Evolutionary conservation across 305 asterid genomes (phyloP).

Genomic region (Rubia peregrina): DNA sequence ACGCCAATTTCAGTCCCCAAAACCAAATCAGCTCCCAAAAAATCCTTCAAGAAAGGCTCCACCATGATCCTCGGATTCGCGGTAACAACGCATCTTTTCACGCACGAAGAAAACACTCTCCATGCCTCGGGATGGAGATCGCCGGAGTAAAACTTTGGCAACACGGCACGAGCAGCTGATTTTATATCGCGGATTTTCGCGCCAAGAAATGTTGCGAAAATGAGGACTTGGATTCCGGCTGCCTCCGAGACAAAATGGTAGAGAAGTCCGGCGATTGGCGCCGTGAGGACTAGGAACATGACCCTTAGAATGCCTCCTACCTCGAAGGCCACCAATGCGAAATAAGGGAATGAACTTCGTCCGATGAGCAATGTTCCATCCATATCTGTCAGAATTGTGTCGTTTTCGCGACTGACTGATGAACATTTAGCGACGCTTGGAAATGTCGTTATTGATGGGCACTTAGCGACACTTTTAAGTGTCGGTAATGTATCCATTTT

Average conservation of each 20-base stretch:
- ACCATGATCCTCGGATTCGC: constrained; percentile 61
- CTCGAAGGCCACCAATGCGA: constrained; percentile 62
- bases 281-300: constrained; percentile 35
- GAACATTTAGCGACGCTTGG: constrained; percentile 37
- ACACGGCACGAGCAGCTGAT: constrained; percentile 56
- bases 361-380: constrained; percentile 54
- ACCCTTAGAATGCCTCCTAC: constrained; percentile 54
- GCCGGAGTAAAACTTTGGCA: constrained; percentile 51
- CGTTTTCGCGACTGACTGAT: constrained; percentile 37
- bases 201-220: constrained; percentile 52
- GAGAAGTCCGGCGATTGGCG: constrained; percentile 50
- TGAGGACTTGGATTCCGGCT: constrained; percentile 44
- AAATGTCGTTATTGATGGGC: constrained; percentile 7
- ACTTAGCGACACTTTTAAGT: no score
- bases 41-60: constrained; percentile 50
- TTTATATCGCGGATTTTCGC: constrained; percentile 40
- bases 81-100: constrained; percentile 48
- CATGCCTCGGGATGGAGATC: constrained; percentile 61
- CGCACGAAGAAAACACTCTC: constrained; percentile 61
- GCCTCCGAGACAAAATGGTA: constrained; percentile 53
- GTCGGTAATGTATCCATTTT: no score
- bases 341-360: constrained; percentile 60
- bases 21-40: constrained; percentile 50
- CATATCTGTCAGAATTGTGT: constrained; percentile 51
- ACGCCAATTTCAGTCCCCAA: constrained; percentile 51